Base-by-base conservation (phyloP, 331 rosid species). In the Arachis monticola region DNA sequence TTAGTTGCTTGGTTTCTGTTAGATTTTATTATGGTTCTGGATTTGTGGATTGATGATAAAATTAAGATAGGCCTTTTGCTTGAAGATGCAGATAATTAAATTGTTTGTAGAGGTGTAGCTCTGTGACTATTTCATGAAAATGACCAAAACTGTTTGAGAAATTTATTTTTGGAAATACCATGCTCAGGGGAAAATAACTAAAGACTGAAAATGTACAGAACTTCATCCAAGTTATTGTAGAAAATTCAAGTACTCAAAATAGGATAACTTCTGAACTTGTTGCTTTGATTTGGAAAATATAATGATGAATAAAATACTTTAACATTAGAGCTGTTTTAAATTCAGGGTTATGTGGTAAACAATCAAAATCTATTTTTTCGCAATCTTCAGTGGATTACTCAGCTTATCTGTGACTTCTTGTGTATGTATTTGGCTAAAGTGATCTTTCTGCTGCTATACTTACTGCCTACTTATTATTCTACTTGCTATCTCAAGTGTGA, bases 331-430 rank as follows among this genome's bases (percentile, higher is more conserved):
- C 62, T 47, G 10, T 35, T 68, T 32, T 22, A 68, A 73, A 11
- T 74, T 60, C 74, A 32, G 63, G 73, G 50, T 53, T 58, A 27
- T 64, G 73, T 58, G 8, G 74, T 79, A 38, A 46, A 10, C 8
- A 10, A 22, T 31, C 62, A 17, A 40, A 17, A 41, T 72, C 56
- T 51, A 11, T 51, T 2, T 2, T 51, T 51, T 51, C 3, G 56
- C 60, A 12, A 67, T 31, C n/a, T 60, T 68, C 60, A 38, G 14
- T 52, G 17, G 58, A 64, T 60, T 51, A 69, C 51, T 69, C 40
- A 35, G 64, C 60, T 56, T 53, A 4, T 67, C 63, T 53, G 58
- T 35, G 45, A 53, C 0, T 32, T 32, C 60, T 31, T 64, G 61
- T 50, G 41, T 14, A 59, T 35, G 35, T 47, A 27, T 42, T 60